Percentiles rank a stretch among this genome's conserved stretches.
Conservation (phyloP, 768 basidiomycete genomes). For the Kwoniella newhampshirensis region DNA sequence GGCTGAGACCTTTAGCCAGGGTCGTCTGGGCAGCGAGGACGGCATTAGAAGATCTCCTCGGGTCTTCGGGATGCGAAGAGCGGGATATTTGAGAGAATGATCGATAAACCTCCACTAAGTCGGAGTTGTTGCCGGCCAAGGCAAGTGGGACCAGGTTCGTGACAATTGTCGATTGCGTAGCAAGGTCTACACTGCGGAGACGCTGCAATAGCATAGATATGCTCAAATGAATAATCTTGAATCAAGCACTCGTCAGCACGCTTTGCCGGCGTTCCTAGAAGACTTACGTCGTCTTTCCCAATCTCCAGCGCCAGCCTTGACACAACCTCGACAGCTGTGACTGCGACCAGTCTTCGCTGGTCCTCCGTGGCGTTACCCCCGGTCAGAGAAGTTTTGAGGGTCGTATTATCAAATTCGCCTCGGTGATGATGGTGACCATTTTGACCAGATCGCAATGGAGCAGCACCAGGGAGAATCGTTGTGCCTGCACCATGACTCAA, state of each 20-base stretch:
- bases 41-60: conserved; percentile 85
- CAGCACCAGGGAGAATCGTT: conserved; percentile 15
- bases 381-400: conserved; percentile 24
- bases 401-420: conserved; percentile 19
- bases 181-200: conserved; percentile 76
- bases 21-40: conserved; percentile 89
- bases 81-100: conserved; percentile 82
- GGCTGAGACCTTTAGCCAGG: conserved; percentile 73
- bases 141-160: conserved; percentile 89
- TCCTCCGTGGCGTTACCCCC: conserved; percentile 56
- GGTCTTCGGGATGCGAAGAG: conserved; percentile 83
- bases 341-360: conserved; percentile 76
- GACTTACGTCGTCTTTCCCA: conserved; percentile 70
- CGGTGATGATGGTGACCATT: conserved; percentile 5
- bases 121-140: conserved; percentile 68
- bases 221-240: conserved; percentile 78
- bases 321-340: conserved; percentile 88
- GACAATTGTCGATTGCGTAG: conserved; percentile 86
- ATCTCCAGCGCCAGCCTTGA: conserved; percentile 85
- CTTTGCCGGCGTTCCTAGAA: background rate
- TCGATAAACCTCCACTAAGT: conserved; percentile 79
- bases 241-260: background rate
- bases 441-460: conserved; percentile 19
- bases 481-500: conserved; percentile 57
- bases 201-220: conserved; percentile 91